Conservation (phyloP, 768 basidiomycete genomes). For the Mycena rebaudengoi region DNA sequence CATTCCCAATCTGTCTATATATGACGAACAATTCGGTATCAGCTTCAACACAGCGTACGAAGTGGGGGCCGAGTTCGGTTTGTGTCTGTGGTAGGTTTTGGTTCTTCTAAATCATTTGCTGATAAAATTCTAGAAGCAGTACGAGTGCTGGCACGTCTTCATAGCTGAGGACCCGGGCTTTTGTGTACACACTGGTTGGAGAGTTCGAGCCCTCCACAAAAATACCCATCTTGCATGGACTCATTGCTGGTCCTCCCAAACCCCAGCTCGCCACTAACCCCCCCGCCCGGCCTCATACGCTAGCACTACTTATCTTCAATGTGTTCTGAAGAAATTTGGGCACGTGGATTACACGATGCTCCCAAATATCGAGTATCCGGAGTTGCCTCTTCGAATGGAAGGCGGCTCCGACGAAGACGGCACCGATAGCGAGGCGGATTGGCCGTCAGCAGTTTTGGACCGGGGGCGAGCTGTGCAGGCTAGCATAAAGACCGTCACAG, state of each 20-base stretch:
- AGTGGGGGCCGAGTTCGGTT: background rate
- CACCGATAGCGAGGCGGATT: background rate
- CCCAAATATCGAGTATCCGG: background rate
- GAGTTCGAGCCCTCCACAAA: background rate
- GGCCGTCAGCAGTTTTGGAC: background rate
- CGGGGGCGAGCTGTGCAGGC: background rate
- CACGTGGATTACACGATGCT: background rate
- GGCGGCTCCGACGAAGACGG: background rate
- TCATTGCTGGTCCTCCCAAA: background rate
- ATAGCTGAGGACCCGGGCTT: background rate
- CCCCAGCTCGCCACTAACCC: background rate
- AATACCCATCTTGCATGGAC: background rate
- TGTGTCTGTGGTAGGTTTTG: background rate
- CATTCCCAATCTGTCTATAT: background rate
- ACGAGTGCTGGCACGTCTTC: background rate
- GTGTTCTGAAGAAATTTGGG: background rate
- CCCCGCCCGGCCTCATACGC: background rate
- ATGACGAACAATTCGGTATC: background rate
- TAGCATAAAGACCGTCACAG: background rate
- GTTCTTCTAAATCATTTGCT: background rate
- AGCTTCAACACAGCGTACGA: background rate
- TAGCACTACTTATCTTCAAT: constrained; percentile 5
- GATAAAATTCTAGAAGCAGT: background rate
- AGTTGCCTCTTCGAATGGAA: background rate
- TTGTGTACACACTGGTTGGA: background rate